Evolutionary conservation across 2,329 filamentous ascomycete species (phyloP).

Genomic region (Coniella lustricola): DNA sequence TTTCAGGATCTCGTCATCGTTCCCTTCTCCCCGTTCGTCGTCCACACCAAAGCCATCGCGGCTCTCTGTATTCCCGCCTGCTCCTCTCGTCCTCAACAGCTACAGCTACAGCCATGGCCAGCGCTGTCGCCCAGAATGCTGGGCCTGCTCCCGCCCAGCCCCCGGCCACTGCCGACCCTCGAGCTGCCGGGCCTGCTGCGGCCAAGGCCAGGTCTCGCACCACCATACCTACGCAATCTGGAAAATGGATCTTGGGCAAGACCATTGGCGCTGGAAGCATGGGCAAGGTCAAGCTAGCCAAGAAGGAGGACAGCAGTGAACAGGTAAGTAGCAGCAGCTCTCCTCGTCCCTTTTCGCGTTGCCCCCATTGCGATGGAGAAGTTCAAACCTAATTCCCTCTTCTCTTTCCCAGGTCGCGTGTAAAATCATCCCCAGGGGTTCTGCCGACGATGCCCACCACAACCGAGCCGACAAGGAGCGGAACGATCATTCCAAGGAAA

Average conservation of each 20-base stretch:
- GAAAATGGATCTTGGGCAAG: conserved; percentile 92
- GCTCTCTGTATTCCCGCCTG: conserved; percentile 23
- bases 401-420: conserved; percentile 67
- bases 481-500: conserved; percentile 93
- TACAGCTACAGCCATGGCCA: conserved; percentile 21
- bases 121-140: conserved; percentile 40
- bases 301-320: conserved; percentile 82
- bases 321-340: conserved; percentile 54
- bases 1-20: conserved; percentile 44
- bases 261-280: conserved; percentile 97
- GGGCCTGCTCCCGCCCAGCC: conserved; percentile 45
- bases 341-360: background rate
- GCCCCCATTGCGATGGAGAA: too few species aligned
- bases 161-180: conserved; percentile 38
- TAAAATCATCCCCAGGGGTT: conserved; percentile 91
- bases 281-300: conserved; percentile 96
- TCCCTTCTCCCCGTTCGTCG: conserved; percentile 39
- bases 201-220: conserved; percentile 56
- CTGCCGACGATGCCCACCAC: conserved; percentile 75
- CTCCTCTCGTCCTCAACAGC: conserved; percentile 13
- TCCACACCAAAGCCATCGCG: conserved; percentile 45
- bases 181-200: conserved; percentile 40
- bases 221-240: conserved; percentile 81
- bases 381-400: conserved; percentile 7
- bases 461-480: conserved; percentile 63